These are phyloP conservation scores for Kewa caespitosa DNA, from an alignment of 179 eudicot species.

Conservation along the genomic window DNA sequence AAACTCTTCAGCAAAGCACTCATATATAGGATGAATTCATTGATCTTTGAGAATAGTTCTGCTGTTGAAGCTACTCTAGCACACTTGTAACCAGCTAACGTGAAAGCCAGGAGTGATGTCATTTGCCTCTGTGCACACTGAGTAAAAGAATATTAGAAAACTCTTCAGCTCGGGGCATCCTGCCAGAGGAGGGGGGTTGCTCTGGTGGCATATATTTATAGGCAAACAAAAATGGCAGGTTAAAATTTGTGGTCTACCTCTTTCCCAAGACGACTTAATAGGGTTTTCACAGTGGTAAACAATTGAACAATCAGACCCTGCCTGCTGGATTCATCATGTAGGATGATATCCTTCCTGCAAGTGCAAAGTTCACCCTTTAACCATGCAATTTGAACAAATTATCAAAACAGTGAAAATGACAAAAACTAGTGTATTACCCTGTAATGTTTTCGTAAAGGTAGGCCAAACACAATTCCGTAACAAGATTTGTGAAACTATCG, in stretches of 20 bases:
- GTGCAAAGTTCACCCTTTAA: slow-evolving; percentile 17
- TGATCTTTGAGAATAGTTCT: slow-evolving; percentile 51
- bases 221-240: neutral
- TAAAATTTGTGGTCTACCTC: slow-evolving; percentile 46
- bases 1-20: slow-evolving; percentile 44
- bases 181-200: neutral
- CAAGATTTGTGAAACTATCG: slow-evolving; percentile 50
- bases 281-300: slow-evolving; percentile 47
- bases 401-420: neutral
- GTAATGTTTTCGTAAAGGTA: slow-evolving; percentile 49
- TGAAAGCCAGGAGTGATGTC: slow-evolving; percentile 52
- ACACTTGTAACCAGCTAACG: slow-evolving; percentile 65
- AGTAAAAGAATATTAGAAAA: neutral
- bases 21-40: slow-evolving; percentile 46
- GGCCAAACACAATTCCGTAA: slow-evolving; percentile 62
- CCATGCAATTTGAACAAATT: neutral
- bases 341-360: slow-evolving; percentile 39
- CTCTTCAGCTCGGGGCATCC: too few relatives aligned
- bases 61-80: slow-evolving; percentile 68
- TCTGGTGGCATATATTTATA: neutral
- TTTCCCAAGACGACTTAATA: slow-evolving; percentile 44
- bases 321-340: slow-evolving; percentile 40
- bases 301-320: slow-evolving; percentile 50
- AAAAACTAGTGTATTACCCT: slow-evolving; percentile 40
- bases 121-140: slow-evolving; percentile 62